Evolutionary conservation across 768 basidiomycete genomes (phyloP), one percentile per base, ranked within the genome.

Genomic region (Sporobolomyces phaffii): DNA sequence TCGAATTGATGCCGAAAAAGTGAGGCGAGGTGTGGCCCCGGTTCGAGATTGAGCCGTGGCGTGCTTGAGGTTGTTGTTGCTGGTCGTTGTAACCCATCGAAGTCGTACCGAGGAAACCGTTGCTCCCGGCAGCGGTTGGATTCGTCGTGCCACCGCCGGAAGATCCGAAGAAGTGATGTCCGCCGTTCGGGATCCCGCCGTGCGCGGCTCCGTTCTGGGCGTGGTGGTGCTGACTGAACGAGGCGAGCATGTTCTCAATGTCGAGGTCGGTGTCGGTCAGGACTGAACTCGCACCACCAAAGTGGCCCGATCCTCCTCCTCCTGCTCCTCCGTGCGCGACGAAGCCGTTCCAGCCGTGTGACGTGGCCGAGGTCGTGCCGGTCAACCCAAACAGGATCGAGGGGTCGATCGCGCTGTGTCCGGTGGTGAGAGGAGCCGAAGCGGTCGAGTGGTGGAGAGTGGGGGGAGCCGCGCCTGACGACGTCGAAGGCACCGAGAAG

Each of bases 401-500:
- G 31, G 64, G 49, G 41, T 64, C 60, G 53, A 65, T 63, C 48
- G 59, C 17, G n/a, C 64, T 43, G 44, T 64, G 69, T 69, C 66
- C 65, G 68, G 67, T 22, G 72, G 62, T 54, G 49, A n/a, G n/a
- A n/a, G n/a, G 24, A 31, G 33, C 8, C 17, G 20, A 17, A 52
- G 18, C 33, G 28, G 20, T 24, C 47, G 47, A 24, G 22, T 33
- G 54, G 17, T 17, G 54, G 44, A n/a, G 29, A 22, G 56, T 33
- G 56, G 41, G 56, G 43, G 56, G 29, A 22, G 33, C 51, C 5
- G 54, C 0, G 7, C 33, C 34, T 9, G 29, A 10, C 6, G 49
- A 24, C 13, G 40, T 8, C 36, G 65, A 65, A 41, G 84, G 82
- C 40, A 85, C 73, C 68, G 87, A 85, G 76, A 89, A 89, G 73